Percentiles rank a stretch among this genome's conserved stretches.
Evolutionary conservation across 2,329 filamentous ascomycete genomes (phyloP).

Genomic region (Alternaria metachromatica): DNA sequence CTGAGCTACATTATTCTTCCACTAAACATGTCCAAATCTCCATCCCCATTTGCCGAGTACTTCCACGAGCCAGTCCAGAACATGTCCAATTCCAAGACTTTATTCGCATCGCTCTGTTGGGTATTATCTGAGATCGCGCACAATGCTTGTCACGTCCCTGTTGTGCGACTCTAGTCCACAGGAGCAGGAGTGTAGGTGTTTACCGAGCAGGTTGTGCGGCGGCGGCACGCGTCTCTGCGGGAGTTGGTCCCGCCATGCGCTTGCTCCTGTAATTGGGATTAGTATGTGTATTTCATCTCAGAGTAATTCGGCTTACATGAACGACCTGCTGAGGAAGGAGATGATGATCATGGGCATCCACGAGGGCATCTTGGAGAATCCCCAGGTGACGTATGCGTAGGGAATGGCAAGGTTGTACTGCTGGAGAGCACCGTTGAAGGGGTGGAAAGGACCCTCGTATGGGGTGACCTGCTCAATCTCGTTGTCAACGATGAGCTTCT

Average conservation of each 20-base stretch:
- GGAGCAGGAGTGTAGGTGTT: neutral
- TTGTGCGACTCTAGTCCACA: too few relatives aligned
- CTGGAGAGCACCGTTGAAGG: constrained; percentile 72
- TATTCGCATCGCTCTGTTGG: constrained; percentile 9
- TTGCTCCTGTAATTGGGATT: constrained; percentile 12
- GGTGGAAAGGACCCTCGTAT: constrained; percentile 75
- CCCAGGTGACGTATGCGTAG: constrained; percentile 72
- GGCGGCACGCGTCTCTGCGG: constrained; percentile 4
- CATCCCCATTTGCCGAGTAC: neutral
- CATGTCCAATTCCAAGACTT: constrained; percentile 19
- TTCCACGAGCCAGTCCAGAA: neutral
- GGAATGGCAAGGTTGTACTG: constrained; percentile 68
- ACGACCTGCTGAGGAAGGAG: constrained; percentile 73
- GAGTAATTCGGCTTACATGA: constrained; percentile 68
- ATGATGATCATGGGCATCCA: constrained; percentile 81
- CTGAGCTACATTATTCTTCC: neutral
- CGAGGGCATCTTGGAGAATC: constrained; percentile 64
- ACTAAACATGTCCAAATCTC: neutral
- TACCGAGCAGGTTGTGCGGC: constrained; percentile 13
- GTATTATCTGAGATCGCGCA: neutral
- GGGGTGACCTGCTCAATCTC: constrained; percentile 58
- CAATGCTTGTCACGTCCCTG: neutral
- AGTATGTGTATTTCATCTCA: neutral
- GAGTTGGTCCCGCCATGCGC: constrained; percentile 17
- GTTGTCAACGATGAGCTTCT: constrained; percentile 66